These are phyloP conservation scores for Coemansia sp. DNA, from an alignment of 192 early-diverging fungal genomes.

Conservation along the genomic window DNA sequence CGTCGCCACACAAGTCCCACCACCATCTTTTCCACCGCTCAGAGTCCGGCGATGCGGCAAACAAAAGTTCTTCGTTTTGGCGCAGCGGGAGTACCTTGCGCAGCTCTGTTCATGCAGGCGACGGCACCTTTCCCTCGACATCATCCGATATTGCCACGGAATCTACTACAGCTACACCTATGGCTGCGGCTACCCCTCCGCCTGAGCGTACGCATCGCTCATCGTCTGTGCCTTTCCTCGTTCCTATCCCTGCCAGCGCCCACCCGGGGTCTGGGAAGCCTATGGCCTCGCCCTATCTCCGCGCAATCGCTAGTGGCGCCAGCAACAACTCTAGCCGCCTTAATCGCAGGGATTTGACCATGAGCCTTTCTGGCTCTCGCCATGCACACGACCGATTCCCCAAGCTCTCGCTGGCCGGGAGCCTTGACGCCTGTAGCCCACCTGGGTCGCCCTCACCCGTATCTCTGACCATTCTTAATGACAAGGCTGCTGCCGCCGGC, in stretches of 20 bases:
- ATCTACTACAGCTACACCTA: neutral
- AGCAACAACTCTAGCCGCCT: conserved; percentile 15
- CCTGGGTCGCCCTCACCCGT: conserved; percentile 31
- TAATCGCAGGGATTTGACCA: conserved; percentile 16
- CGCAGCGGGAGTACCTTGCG: conserved; percentile 28
- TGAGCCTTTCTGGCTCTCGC: conserved; percentile 22
- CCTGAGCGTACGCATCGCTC: conserved; percentile 53
- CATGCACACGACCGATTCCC: conserved; percentile 39
- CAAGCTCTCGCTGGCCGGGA: conserved; percentile 28
- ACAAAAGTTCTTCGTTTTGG: conserved; percentile 36
- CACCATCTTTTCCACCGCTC: conserved; percentile 26
- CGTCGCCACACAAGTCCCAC: conserved; percentile 5
- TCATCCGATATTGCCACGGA: neutral
- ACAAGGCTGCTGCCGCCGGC: conserved; percentile 5
- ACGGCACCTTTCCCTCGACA: conserved; percentile 1
- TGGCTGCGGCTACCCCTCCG: neutral
- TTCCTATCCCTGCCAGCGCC: conserved; percentile 25
- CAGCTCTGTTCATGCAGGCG: conserved; percentile 15
- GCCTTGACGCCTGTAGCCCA: conserved; percentile 18
- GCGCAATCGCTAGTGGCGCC: conserved; percentile 43
- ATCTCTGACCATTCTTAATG: conserved; percentile 19
- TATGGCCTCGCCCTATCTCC: conserved; percentile 43
- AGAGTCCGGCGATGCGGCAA: conserved; percentile 18
- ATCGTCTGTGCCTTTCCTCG: conserved; percentile 50
- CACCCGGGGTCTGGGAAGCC: conserved; percentile 13